These are phyloP conservation scores for Sisymbrium irio DNA, from an alignment of 345 rosid genomes.

Conservation along the genomic window DNA sequence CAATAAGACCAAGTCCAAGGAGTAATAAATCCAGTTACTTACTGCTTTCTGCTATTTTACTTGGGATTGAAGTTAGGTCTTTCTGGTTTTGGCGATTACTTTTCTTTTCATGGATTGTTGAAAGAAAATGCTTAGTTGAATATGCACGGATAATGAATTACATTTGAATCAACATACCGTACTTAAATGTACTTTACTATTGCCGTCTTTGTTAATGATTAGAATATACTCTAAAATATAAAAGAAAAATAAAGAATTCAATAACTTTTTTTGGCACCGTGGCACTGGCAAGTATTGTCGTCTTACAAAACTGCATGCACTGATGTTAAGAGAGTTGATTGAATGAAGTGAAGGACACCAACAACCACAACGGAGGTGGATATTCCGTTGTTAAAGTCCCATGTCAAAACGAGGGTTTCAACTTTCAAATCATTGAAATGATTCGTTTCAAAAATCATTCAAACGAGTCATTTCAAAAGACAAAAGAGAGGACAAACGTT, in stretches of 20 bases:
- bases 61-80: constrained; percentile 22
- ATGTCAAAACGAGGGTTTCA: too few species aligned
- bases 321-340: neutral
- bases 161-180: neutral
- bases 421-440: too few species aligned
- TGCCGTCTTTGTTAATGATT: neutral
- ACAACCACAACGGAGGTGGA: too few species aligned
- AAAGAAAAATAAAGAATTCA: neutral
- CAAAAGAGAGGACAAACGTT: too few species aligned
- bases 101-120: neutral
- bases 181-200: constrained; percentile 2
- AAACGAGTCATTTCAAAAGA: too few species aligned
- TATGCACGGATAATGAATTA: neutral
- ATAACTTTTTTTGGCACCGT: too few species aligned
- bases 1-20: constrained; percentile 40
- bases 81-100: neutral
- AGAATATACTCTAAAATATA: neutral
- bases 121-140: neutral
- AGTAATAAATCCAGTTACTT: neutral
- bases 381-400: too few species aligned
- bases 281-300: neutral
- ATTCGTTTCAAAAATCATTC: too few species aligned
- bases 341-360: too few species aligned
- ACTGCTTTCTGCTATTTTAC: constrained; percentile 5
- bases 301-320: neutral